phyloP scores from a whole-genome alignment of 2,329 filamentous ascomycete species.

The Gaeumannomyces sp. region DNA sequence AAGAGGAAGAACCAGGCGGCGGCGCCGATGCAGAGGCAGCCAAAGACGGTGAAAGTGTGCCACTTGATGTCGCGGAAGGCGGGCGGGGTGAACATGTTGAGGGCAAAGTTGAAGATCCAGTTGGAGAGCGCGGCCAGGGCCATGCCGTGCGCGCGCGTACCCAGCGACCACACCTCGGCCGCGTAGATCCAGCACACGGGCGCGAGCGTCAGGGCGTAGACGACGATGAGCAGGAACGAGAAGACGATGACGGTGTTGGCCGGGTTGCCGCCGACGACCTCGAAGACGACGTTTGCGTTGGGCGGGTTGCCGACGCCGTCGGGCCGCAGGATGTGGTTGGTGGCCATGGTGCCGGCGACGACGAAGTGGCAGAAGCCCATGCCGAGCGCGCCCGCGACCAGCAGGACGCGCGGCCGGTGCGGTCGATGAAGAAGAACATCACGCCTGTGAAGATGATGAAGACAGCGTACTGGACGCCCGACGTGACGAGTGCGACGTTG shows the following conservation, averaged over 20 bases:
- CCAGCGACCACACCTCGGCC: constrained; percentile 57
- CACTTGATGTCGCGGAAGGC: constrained; percentile 53
- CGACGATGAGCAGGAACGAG: constrained; percentile 56
- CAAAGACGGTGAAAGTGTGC: constrained; percentile 38
- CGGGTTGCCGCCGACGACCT: constrained; percentile 39
- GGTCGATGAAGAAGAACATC: constrained; percentile 38
- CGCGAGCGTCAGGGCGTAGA: constrained; percentile 58
- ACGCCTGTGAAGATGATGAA: constrained; percentile 38
- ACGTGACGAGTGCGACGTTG: constrained; percentile 37
- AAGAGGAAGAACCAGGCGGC: constrained; percentile 29
- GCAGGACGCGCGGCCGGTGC: constrained; percentile 23
- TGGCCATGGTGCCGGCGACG: constrained; percentile 38
- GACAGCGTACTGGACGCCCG: constrained; percentile 35
- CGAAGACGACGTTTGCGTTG: constrained; percentile 44
- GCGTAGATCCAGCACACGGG: constrained; percentile 62
- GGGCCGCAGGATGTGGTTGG: constrained; percentile 26
- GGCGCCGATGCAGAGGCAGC: constrained; percentile 28
- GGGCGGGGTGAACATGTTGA: constrained; percentile 52
- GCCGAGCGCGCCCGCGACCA: constrained; percentile 16
- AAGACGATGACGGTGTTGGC: constrained; percentile 60
- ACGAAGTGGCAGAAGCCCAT: constrained; percentile 30
- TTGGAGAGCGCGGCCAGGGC: constrained; percentile 49
- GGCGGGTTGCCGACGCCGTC: constrained; percentile 24
- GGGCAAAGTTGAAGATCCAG: constrained; percentile 48
- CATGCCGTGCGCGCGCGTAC: constrained; percentile 55